Evolutionary conservation across 2,329 filamentous ascomycete species (phyloP).

Genomic region (Clarireedia hainanense): DNA sequence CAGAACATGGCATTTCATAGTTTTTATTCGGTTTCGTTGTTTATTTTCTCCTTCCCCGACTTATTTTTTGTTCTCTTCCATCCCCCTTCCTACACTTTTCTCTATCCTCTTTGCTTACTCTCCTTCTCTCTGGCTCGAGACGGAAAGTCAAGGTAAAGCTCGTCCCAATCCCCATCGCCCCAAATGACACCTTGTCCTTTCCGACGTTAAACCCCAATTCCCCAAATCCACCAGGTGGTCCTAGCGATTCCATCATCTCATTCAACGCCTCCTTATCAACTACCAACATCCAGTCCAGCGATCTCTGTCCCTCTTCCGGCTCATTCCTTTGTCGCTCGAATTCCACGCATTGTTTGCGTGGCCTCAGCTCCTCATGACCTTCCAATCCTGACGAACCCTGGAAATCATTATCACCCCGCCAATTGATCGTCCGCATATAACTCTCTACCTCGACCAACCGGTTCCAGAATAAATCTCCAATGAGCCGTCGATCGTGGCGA

Average conservation of each 20-base stretch:
- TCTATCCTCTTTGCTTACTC: not conserved
- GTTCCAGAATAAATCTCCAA: not conserved
- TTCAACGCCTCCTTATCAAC: constrained; percentile 12
- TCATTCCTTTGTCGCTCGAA: not conserved
- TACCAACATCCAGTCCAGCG: constrained; percentile 12
- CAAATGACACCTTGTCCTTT: constrained; percentile 11
- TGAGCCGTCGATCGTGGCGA: not conserved
- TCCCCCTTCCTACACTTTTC: not conserved
- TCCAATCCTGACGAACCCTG: not conserved
- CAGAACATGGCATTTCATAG: no score
- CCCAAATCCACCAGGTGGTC: constrained; percentile 16
- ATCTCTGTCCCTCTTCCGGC: constrained; percentile 3
- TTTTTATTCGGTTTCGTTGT: no score
- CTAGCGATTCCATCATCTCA: constrained; percentile 16
- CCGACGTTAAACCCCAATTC: constrained; percentile 14
- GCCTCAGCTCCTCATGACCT: not conserved
- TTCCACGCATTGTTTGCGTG: not conserved
- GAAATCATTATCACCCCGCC: not conserved
- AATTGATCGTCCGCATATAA: not conserved
- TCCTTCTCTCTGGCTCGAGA: not conserved
- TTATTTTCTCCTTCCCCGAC: no score
- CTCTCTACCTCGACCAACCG: not conserved
- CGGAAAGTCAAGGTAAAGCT: constrained; percentile 6
- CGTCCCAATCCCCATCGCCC: constrained; percentile 13
- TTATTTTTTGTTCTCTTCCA: not conserved